A percentile compares a stretch with the other conserved stretches of the same genome.
phyloP scores from a whole-genome alignment of 352 stramenopile genomes.

The Pythium folliculosum region DNA sequence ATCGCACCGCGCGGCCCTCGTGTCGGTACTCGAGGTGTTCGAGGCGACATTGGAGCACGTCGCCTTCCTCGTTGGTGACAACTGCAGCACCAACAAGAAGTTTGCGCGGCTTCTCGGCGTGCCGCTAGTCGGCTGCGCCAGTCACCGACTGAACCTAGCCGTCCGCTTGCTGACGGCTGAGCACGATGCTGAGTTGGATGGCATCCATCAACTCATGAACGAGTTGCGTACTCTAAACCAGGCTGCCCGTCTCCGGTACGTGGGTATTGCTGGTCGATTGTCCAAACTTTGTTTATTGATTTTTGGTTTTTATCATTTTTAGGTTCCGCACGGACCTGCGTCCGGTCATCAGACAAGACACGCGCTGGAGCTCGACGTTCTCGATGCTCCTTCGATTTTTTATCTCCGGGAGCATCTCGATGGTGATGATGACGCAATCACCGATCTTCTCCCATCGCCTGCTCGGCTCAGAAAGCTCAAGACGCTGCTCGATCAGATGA shows the following conservation, averaged over 20 bases:
- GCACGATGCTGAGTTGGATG: neutral
- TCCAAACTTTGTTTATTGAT: too few species aligned
- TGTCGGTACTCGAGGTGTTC: conserved; percentile 6
- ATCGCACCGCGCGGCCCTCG: too few species aligned
- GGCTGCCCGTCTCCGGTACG: conserved; percentile 1
- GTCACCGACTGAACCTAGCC: conserved; percentile 13
- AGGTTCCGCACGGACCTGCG: neutral
- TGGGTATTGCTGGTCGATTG: too few species aligned
- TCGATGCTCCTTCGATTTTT: conserved; percentile 17
- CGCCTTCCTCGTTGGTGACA: conserved; percentile 8
- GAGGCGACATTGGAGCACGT: neutral
- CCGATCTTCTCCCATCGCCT: neutral
- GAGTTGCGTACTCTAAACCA: conserved; percentile 7
- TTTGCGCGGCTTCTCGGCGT: neutral
- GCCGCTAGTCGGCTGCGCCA: conserved; percentile 18
- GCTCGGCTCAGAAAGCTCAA: neutral
- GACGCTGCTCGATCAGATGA: conserved; percentile 3
- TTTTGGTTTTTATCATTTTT: conserved; percentile 14
- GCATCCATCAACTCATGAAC: conserved; percentile 11
- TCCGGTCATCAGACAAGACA: conserved; percentile 23
- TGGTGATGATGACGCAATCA: conserved; percentile 14
- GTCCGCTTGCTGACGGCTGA: neutral
- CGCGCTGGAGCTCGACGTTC: conserved; percentile 20
- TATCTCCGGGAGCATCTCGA: conserved; percentile 5
- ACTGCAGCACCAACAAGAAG: conserved; percentile 16